phyloP scores from a whole-genome alignment of 108 stramenopile genomes.

The Aurantiochytrium sp. region DNA sequence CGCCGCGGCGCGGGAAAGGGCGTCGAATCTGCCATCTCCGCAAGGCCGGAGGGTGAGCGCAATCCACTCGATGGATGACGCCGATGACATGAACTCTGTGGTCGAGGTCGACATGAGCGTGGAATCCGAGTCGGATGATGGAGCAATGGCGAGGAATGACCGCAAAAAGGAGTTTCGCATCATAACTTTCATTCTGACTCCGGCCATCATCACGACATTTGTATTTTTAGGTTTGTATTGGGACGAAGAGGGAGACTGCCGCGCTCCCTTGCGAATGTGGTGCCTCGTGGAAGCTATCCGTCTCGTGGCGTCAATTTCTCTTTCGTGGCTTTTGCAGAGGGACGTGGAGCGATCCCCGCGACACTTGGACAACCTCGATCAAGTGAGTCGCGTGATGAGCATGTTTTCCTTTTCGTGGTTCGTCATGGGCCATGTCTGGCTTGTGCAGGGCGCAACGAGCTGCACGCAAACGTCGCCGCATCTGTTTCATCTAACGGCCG shows the following conservation, averaged over 20 bases:
- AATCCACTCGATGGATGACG: neutral
- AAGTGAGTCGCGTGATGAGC: neutral
- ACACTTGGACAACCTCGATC: neutral
- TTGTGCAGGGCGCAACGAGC: neutral
- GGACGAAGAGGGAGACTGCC: neutral
- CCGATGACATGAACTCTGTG: neutral
- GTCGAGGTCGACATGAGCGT: neutral
- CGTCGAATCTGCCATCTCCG: no score
- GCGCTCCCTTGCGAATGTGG: neutral
- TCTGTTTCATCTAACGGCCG: neutral
- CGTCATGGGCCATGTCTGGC: conserved; percentile 5
- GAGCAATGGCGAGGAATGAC: neutral
- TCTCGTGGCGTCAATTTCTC: neutral
- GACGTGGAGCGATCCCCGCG: neutral
- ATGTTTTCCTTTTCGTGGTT: conserved; percentile 16
- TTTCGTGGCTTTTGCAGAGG: neutral
- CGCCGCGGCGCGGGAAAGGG: no score
- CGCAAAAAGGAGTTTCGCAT: neutral
- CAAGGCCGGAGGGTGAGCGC: no score
- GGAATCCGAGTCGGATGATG: neutral
- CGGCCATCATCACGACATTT: neutral
- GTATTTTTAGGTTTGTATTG: neutral
- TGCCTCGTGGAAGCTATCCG: neutral
- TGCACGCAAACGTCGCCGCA: neutral
- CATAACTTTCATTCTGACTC: neutral